These are phyloP conservation scores for Leavenworthia alabamica DNA, from an alignment of 345 rosid genomes.

Conservation along the genomic window DNA sequence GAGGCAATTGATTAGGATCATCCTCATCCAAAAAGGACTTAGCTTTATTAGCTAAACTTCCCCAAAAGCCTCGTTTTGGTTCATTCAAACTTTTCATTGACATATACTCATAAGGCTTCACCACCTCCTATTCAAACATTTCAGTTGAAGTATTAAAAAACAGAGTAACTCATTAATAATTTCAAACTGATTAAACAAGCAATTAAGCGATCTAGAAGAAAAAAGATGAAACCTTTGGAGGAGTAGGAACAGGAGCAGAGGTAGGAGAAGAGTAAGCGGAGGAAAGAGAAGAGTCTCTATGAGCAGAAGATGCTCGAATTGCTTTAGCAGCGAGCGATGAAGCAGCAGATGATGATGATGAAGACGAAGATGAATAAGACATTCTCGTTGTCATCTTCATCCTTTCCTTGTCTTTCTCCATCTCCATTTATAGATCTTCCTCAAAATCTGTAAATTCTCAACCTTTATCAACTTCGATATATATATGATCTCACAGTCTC, in stretches of 20 bases:
- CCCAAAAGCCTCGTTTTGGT: slow-evolving; percentile 78
- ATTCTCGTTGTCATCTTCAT: slow-evolving; percentile 1
- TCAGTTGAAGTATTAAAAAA: not conserved
- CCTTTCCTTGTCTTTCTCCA: slow-evolving; percentile 5
- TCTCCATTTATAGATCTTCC: slow-evolving; percentile 18
- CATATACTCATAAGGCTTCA: slow-evolving; percentile 35
- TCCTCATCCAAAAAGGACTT: slow-evolving; percentile 75
- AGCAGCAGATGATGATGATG: slow-evolving; percentile 40
- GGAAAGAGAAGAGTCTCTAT: slow-evolving; percentile 60
- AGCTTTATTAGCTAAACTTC: slow-evolving; percentile 80
- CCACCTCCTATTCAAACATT: slow-evolving; percentile 35
- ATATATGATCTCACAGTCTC: not conserved
- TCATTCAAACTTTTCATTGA: slow-evolving; percentile 44
- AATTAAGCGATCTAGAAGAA: not conserved
- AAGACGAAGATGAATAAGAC: slow-evolving; percentile 22
- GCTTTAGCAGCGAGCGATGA: slow-evolving; percentile 70
- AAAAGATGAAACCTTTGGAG: slow-evolving; percentile 24
- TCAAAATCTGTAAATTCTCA: not conserved
- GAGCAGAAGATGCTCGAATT: slow-evolving; percentile 73
- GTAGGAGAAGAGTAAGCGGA: slow-evolving; percentile 53
- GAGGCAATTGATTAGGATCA: slow-evolving; percentile 21
- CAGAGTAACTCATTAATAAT: slow-evolving; percentile 2
- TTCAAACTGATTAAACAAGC: not conserved
- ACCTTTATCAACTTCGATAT: not conserved
- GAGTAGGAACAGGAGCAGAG: slow-evolving; percentile 26